Evolutionary conservation across 495 filamentous ascomycete species (phyloP).

Genomic region (Penicillium ucsense): DNA sequence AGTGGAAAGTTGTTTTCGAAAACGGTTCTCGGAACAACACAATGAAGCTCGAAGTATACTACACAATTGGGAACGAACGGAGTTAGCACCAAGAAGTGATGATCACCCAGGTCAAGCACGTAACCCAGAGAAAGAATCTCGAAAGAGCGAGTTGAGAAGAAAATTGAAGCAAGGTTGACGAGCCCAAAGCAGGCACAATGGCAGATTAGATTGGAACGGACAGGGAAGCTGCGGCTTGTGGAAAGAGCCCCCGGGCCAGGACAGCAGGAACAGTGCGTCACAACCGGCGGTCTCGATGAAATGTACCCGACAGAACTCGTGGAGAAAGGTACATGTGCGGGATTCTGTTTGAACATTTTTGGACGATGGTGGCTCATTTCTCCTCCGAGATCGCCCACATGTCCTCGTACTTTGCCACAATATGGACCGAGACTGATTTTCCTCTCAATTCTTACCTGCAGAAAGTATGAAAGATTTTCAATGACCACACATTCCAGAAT

Average conservation of each 20-base stretch:
- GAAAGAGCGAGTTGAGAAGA: conserved; percentile 1
- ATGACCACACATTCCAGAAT: conserved; percentile 21
- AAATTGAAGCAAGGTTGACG: neutral
- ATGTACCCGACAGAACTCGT: too few species aligned
- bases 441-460: conserved; percentile 15
- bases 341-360: too few species aligned
- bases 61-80: conserved; percentile 13
- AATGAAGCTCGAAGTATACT: conserved; percentile 21
- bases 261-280: too few species aligned
- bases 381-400: too few species aligned
- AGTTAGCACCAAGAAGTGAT: conserved; percentile 15
- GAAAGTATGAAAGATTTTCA: conserved; percentile 14
- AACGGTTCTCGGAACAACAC: conserved; percentile 13
- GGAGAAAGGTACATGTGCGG: neutral
- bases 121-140: neutral
- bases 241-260: too few species aligned
- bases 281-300: too few species aligned
- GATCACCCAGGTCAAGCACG: neutral
- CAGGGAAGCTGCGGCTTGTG: conserved; percentile 5
- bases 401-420: too few species aligned
- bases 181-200: too few species aligned
- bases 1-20: conserved; percentile 10
- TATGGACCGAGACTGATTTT: too few species aligned
- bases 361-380: too few species aligned
- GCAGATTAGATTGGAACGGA: neutral